Evolutionary conservation across 2,329 filamentous ascomycete species (phyloP), one percentile per base, ranked within the genome.

Genomic region (Colletotrichum paranaense): DNA sequence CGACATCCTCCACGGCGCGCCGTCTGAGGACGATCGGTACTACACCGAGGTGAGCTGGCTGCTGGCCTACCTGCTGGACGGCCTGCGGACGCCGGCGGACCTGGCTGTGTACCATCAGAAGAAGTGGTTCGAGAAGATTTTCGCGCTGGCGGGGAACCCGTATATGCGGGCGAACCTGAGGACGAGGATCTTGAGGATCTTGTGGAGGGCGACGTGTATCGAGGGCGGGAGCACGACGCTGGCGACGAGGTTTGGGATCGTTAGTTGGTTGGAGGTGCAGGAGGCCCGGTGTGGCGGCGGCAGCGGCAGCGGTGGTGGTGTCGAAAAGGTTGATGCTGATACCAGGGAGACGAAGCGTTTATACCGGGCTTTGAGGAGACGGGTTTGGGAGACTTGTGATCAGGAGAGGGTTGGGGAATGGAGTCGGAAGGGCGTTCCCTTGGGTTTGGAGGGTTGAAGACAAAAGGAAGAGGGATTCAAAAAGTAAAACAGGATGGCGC

Each of bases 181-280:
- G 72, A 90, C 89, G 66, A 90, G 92, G 76, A 82, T 91, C 16
- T 79, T 90, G 32, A 82, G 84, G 79, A 87, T 97, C 26, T 76
- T 97, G 19, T 92, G 92, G 78, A 88, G 92, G 53, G 91, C 92
- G 3, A 91, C 91, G 0, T 88, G 87, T 58, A 89, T 95, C 38
- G 88, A 91, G 35, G 91, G 89, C 1, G 95, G 94, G 1, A 94
- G 93, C 81, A 94, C 92, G 5, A 96, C 93, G n/a, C 85, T 97
- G 58, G 88, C 95, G 49, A 97, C 95, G 1, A 87, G 95, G 69
- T 92, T 92, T 56, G 94, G 93, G 19, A 85, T 93, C 24, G 81
- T 96, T 66, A 92, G 89, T 76, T 97, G 95, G 95, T 86, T 96
- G 9, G 88, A 92, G 72, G 88, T 89, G 72, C 90, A 91, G 77